Conservation (phyloP, 2,329 filamentous ascomycete species). For the Scolecobasidium constrictum region DNA sequence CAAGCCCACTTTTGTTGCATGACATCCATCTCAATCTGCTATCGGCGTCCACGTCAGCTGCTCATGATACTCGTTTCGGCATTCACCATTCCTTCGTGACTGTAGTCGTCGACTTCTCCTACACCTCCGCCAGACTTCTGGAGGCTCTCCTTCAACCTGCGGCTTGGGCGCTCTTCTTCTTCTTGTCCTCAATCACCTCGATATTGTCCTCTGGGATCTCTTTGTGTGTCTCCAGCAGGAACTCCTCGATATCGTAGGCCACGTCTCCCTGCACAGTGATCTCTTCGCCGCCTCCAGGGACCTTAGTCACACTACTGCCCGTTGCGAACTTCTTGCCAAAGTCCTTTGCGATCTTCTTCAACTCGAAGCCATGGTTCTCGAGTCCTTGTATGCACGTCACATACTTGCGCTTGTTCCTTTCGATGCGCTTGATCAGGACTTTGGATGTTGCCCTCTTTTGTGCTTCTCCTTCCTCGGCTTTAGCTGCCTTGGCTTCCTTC, state of each 20-base stretch:
- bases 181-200: conserved; percentile 90
- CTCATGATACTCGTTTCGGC: too few species aligned
- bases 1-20: too few species aligned
- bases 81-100: too few species aligned
- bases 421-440: conserved; percentile 88
- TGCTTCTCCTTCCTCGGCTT: conserved; percentile 71
- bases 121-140: too few species aligned
- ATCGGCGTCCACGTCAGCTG: too few species aligned
- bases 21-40: too few species aligned
- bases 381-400: conserved; percentile 88
- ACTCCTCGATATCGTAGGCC: conserved; percentile 88
- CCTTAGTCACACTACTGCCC: conserved; percentile 83
- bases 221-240: conserved; percentile 77
- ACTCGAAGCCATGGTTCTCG: conserved; percentile 79
- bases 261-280: conserved; percentile 97
- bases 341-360: conserved; percentile 95
- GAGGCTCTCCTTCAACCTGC: too few species aligned
- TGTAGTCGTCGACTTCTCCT: too few species aligned
- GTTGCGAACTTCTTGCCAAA: conserved; percentile 98
- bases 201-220: conserved; percentile 92
- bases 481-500: conserved; percentile 89
- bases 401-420: conserved; percentile 95
- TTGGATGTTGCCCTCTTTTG: conserved; percentile 75
- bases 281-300: conserved; percentile 76
- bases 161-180: conserved; percentile 65